Percentiles rank a stretch among this genome's conserved stretches.
phyloP scores from a whole-genome alignment of 139 green algal genomes.

The Coelastrella sp. region DNA sequence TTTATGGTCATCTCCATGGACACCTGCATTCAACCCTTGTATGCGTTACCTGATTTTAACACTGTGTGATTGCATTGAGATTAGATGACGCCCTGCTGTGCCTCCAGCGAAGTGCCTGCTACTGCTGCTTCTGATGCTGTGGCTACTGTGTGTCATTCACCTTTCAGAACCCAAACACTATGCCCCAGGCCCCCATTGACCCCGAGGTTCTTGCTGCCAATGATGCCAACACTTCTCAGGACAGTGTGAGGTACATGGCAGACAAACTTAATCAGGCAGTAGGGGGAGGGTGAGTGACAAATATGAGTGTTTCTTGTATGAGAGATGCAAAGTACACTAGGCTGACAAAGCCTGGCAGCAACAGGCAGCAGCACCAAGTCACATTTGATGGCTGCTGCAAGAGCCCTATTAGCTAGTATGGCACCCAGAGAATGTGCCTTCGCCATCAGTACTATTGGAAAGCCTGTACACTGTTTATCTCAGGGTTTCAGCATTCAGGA shows the following conservation, averaged over 20 bases:
- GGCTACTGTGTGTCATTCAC: background rate
- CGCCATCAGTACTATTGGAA: too few species aligned
- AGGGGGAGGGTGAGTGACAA: slow-evolving; percentile 15
- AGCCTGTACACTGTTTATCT: too few species aligned
- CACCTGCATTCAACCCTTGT: too few species aligned
- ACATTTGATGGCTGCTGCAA: too few species aligned
- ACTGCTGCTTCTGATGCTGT: background rate
- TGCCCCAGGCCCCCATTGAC: slow-evolving; percentile 19
- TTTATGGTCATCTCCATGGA: too few species aligned
- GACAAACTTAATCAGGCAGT: slow-evolving; percentile 45
- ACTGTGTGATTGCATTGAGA: background rate
- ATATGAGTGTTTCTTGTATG: too few species aligned
- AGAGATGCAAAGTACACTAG: background rate
- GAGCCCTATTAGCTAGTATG: too few species aligned
- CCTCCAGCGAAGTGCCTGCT: background rate
- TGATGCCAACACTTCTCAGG: slow-evolving; percentile 25
- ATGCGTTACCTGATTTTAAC: too few species aligned
- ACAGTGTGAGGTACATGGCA: slow-evolving; percentile 35
- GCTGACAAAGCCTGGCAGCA: background rate
- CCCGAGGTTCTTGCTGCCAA: background rate
- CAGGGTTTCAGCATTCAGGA: too few species aligned
- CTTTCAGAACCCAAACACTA: slow-evolving; percentile 28
- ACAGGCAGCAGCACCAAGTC: background rate
- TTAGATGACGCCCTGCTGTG: background rate
- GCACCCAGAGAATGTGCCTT: too few species aligned